Evolutionary conservation across 768 basidiomycete genomes (phyloP), one percentile per base, ranked within the genome.

Genomic region (Candolleomyces efflorescens): DNA sequence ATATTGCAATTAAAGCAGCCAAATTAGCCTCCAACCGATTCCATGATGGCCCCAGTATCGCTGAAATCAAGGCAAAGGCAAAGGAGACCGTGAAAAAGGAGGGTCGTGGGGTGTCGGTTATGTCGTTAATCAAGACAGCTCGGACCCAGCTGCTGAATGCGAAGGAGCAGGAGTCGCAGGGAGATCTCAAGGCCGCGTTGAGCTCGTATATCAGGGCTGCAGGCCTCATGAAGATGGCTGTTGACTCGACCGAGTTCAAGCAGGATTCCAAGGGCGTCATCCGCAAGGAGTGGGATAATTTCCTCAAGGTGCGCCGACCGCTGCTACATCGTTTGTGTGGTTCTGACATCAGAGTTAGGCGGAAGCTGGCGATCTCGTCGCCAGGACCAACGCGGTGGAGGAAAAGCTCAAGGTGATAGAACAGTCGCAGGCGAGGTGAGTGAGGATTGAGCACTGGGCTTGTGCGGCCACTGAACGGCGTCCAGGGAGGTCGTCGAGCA

Each of bases 181-280:
- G 86, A 0, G 84, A 91, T 64, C 72, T 89, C 54, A 80, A 78
- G 68, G 78, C 72, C 18, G 87, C 89, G 2, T 76, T 89, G 27
- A 75, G 75, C 39, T 78, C 82, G 20, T 82, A 83, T 62, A 80
- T 84, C 26, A 84, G 79, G 67, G 82, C 87, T 7, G 89, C 82
- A 1, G 79, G 75, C 22, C 74, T 90, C 2, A 74, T 80, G 0
- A 76, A 78, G 61, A 78, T 82, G 71, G 76, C 83, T 46, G 80
- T 88, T 75, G 80, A 84, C 47, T 81, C 82, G 15, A 58, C 76
- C 9, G 87, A 89, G 64, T 83, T 84, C 67, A 71, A 73, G 20
- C 82, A 82, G 59, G 78, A 77, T 63, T 67, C 68, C 47, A 73
- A 73, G 78, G 83, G 84, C 15, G 71, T 79, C 37, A 68, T 90